Percentiles rank a stretch among this genome's conserved stretches.
These are phyloP conservation scores for Pulveroboletus sp. DNA, from an alignment of 1,284 basidiomycete species.

Conservation along the genomic window DNA sequence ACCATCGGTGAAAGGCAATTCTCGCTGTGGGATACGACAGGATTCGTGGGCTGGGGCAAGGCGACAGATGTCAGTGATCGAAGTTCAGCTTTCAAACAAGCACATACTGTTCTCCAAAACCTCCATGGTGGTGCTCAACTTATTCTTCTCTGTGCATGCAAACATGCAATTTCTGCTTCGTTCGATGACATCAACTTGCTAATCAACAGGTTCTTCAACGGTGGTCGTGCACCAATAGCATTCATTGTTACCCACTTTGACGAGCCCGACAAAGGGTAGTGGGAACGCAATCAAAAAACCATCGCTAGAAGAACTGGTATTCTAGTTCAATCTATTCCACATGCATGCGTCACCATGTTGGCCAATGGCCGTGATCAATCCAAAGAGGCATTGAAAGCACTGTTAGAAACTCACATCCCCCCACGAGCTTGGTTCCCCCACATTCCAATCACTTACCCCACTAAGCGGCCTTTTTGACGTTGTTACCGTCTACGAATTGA, in stretches of 20 bases:
- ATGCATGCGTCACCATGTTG: constrained; percentile 6
- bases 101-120: constrained; percentile 5
- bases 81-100: too few species aligned
- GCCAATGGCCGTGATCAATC: not conserved
- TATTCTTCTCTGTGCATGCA: constrained; percentile 10
- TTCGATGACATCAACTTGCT: constrained; percentile 2
- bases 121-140: constrained; percentile 4
- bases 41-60: constrained; percentile 1
- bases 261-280: constrained; percentile 10
- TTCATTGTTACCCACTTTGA: constrained; percentile 35
- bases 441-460: too few species aligned
- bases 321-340: constrained; percentile 1
- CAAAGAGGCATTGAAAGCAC: not conserved
- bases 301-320: not conserved
- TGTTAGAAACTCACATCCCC: too few species aligned
- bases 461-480: too few species aligned
- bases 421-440: too few species aligned
- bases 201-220: constrained; percentile 11
- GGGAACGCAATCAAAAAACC: constrained; percentile 1
- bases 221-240: constrained; percentile 28
- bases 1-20: not conserved
- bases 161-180: not conserved
- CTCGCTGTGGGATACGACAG: constrained; percentile 26
- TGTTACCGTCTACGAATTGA: too few species aligned
- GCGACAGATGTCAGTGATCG: not conserved